Base-by-base conservation (phyloP, 305 asterid species). In the Plantago rigida region DNA sequence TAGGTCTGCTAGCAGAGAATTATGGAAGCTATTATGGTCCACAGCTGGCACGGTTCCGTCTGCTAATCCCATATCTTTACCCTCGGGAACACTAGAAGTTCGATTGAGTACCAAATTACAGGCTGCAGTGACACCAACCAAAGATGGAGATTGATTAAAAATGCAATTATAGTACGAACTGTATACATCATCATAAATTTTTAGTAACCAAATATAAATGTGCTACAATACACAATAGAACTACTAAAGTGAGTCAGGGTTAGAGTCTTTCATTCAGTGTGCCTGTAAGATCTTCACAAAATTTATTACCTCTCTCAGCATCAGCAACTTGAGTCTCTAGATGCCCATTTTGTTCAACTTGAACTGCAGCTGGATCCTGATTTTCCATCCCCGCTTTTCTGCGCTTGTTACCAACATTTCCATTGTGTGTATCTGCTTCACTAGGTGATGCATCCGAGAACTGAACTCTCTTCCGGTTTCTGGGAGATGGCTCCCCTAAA, bases 401-500 rank as follows among this genome's bases (percentile, higher is more conserved):
- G 64, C 80, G 85, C 71, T 87, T 89, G 77, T 77, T 87, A 49
- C 58, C 81, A 55, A 64, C 66, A 34, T 75, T 81, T 78, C 72
- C 84, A 68, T 64, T 72, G 71, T 56, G 75, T 52, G 46, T 13
- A 57, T 74, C 75, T 59, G 77, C 51, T 45, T 69, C 71, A 29
- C 60, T 66, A 34, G 74, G 28, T 56, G 82, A 67, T 56, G 36
- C 77, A 47, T 78, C 83, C 63, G 72, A 66, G 76, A 79, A 73
- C 13, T 75, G 77, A 71, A 72, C 81, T 79, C 95, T 85, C 83
- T 89, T 93, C 73, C 97, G 81, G 77, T 58, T 83, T 68, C 86
- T 72, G 41, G 84, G 77, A 64, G 77, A 65, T n/a, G 81, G 78
- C 55, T 53, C 69, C 48, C 45, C 61, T 62, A 78, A 62, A 75